Conservation (phyloP, 2,329 filamentous ascomycete species). For the Nigrospora oryzae region DNA sequence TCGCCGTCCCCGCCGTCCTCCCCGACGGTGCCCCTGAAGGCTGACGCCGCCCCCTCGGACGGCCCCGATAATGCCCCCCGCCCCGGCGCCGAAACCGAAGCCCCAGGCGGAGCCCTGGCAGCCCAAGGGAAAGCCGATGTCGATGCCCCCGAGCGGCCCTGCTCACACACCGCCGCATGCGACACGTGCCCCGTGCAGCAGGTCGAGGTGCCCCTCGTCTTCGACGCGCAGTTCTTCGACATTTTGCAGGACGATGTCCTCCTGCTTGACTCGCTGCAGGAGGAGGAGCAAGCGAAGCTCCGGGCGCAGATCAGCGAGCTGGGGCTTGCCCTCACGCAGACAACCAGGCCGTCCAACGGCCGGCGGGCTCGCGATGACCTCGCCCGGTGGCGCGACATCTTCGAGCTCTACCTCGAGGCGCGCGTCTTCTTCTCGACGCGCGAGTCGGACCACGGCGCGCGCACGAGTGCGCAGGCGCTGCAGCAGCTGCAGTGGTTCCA, state of each 20-base stretch:
- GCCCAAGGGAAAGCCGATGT: neutral
- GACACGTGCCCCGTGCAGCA: constrained; percentile 15
- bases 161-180: neutral
- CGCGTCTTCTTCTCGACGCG: constrained; percentile 75
- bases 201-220: constrained; percentile 69
- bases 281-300: constrained; percentile 56
- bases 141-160: no score
- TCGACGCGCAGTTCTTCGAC: constrained; percentile 73
- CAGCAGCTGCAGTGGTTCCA: constrained; percentile 66
- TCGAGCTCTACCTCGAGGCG: constrained; percentile 72
- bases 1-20: neutral
- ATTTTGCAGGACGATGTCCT: constrained; percentile 65
- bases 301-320: constrained; percentile 54
- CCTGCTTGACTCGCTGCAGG: constrained; percentile 60
- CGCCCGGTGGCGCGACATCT: constrained; percentile 70
- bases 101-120: no score
- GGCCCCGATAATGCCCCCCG: neutral
- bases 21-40: neutral
- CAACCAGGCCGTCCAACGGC: constrained; percentile 55
- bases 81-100: neutral
- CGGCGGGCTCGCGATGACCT: constrained; percentile 56
- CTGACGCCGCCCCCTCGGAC: neutral
- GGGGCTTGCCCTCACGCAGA: constrained; percentile 53
- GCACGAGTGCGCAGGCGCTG: constrained; percentile 57
- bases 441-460: constrained; percentile 60